Percentiles rank a stretch among this genome's conserved stretches.
These are phyloP conservation scores for Polytolypa hystricis DNA, from an alignment of 2,329 filamentous ascomycete species.

Conservation along the genomic window DNA sequence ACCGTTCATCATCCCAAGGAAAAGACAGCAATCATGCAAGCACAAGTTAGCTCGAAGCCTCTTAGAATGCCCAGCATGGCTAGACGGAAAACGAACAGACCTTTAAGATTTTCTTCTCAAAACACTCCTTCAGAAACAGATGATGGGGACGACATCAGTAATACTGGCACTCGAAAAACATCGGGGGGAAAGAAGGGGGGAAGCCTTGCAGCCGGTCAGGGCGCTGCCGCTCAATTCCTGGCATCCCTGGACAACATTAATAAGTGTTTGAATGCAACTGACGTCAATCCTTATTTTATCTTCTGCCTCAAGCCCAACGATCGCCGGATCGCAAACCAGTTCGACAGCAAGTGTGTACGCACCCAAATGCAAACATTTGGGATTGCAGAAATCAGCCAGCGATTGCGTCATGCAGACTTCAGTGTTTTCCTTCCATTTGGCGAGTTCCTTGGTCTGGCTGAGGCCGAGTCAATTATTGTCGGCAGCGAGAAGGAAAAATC, in stretches of 20 bases:
- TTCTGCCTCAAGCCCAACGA: conserved; percentile 98
- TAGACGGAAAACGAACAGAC: conserved; percentile 56
- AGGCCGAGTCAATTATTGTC: conserved; percentile 73
- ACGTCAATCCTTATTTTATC: conserved; percentile 88
- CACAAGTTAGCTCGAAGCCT: conserved; percentile 90
- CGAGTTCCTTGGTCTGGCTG: conserved; percentile 83
- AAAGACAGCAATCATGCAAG: conserved; percentile 82
- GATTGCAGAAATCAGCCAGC: conserved; percentile 92
- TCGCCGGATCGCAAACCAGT: conserved; percentile 92
- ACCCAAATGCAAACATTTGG: conserved; percentile 91
- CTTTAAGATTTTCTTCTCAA: conserved; percentile 32
- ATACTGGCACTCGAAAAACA: conserved; percentile 16
- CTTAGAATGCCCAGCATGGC: conserved; percentile 88
- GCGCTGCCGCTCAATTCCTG: conserved; percentile 85
- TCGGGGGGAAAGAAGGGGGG: conserved; percentile 20
- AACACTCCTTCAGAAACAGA: conserved; percentile 14
- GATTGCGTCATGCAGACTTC: conserved; percentile 86
- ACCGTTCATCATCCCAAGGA: conserved; percentile 91
- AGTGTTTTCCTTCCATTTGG: conserved; percentile 91
- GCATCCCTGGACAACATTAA: conserved; percentile 82
- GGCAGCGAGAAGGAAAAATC: conserved; percentile 88
- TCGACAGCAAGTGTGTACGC: conserved; percentile 95
- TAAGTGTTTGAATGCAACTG: conserved; percentile 68
- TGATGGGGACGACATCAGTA: conserved; percentile 11
- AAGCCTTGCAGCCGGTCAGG: conserved; percentile 46